phyloP scores from a whole-genome alignment of 805 yeast species.

The Metschnikowia rubicola region DNA sequence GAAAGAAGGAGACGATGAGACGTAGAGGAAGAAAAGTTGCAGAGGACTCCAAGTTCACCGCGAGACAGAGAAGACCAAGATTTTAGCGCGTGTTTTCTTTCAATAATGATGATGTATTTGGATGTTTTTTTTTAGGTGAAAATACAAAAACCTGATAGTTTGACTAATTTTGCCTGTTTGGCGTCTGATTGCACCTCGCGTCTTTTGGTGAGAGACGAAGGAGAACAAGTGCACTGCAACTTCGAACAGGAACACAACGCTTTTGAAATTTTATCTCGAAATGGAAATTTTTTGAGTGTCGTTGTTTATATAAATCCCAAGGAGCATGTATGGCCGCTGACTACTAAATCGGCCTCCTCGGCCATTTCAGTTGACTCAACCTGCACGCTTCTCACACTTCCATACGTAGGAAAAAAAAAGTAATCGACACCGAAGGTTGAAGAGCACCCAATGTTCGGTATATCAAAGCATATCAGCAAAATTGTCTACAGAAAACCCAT shows the following conservation, averaged over 20 bases:
- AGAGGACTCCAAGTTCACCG: slow-evolving; percentile 85
- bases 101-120: background rate
- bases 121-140: background rate
- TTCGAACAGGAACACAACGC: no score
- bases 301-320: no score
- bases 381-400: slow-evolving; percentile 8
- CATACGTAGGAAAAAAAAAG: background rate
- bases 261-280: no score
- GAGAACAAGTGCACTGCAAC: no score
- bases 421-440: no score
- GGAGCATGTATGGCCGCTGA: no score
- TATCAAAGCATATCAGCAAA: background rate
- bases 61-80: slow-evolving; percentile 56
- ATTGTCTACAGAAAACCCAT: background rate
- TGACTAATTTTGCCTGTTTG: no score
- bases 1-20: slow-evolving; percentile 92
- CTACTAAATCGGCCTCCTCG: no score
- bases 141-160: no score
- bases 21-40: slow-evolving; percentile 90
- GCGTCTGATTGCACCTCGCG: no score
- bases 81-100: slow-evolving; percentile 21
- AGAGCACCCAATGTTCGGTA: background rate
- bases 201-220: no score
- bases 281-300: background rate
- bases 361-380: background rate